Evolutionary conservation across 495 filamentous ascomycete genomes (phyloP).

Genomic region (Parathielavia appendiculata): DNA sequence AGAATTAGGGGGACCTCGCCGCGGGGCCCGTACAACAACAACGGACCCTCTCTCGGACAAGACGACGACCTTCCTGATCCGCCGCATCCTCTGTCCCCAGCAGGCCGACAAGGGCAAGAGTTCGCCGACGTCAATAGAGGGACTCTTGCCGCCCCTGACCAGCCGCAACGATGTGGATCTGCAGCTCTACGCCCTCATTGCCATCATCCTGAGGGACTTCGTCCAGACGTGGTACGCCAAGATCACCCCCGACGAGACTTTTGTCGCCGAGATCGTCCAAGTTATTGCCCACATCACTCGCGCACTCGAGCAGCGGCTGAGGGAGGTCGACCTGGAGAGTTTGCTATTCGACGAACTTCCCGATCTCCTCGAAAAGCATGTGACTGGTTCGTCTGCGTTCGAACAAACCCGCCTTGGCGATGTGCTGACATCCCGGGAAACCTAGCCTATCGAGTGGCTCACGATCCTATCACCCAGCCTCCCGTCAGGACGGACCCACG

Average conservation of each 20-base stretch:
- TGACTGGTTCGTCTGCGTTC: constrained; percentile 58
- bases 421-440: constrained; percentile 13
- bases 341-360: constrained; percentile 87
- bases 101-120: constrained; percentile 43
- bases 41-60: constrained; percentile 47
- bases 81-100: constrained; percentile 47
- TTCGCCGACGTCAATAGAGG: constrained; percentile 53
- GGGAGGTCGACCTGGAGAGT: constrained; percentile 74
- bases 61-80: constrained; percentile 48
- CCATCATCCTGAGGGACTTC: constrained; percentile 81
- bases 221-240: constrained; percentile 88
- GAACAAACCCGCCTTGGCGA: not conserved
- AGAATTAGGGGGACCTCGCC: constrained; percentile 21
- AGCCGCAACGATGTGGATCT: constrained; percentile 88
- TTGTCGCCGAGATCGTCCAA: constrained; percentile 80
- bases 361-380: constrained; percentile 70
- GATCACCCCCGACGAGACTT: constrained; percentile 81
- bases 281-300: constrained; percentile 87
- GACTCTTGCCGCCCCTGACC: constrained; percentile 83
- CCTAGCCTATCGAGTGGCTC: constrained; percentile 52
- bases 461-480: constrained; percentile 48
- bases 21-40: constrained; percentile 26
- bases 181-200: constrained; percentile 86
- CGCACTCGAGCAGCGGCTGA: constrained; percentile 75
- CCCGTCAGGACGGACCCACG: constrained; percentile 55